A percentile compares a stretch with the other conserved stretches of the same genome.
Conservation (phyloP, 306 rosid genomes). For the Rubus parviflorus region DNA sequence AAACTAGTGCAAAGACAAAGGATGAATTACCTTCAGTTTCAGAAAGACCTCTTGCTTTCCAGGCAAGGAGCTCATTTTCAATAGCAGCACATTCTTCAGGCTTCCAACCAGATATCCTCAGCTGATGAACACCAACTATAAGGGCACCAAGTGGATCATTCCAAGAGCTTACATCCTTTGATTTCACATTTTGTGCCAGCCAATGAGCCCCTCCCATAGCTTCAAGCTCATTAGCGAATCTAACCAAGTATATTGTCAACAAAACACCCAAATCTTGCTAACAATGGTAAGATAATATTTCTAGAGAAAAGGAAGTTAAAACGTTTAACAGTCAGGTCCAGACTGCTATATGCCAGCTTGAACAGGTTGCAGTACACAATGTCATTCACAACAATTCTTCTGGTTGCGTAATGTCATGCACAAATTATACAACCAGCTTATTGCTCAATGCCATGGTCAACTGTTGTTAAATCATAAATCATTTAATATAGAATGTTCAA, state of each 20-base stretch:
- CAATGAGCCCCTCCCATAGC: conserved; percentile 69
- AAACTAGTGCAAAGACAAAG: conserved; percentile 14
- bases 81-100: conserved; percentile 87
- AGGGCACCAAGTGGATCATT: conserved; percentile 80
- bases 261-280: conserved; percentile 13
- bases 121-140: conserved; percentile 73
- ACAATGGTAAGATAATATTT: conserved; percentile 9
- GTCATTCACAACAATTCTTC: background rate
- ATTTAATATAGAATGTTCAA: background rate
- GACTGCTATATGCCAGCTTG: background rate
- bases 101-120: conserved; percentile 82
- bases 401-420: background rate
- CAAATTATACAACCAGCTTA: background rate
- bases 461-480: background rate
- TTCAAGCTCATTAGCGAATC: conserved; percentile 81
- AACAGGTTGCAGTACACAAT: background rate
- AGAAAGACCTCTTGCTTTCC: conserved; percentile 80
- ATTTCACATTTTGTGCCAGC: conserved; percentile 69
- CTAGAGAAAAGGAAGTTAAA: background rate
- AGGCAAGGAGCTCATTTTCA: conserved; percentile 81
- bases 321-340: background rate
- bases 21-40: conserved; percentile 70
- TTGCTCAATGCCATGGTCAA: background rate
- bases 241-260: conserved; percentile 36
- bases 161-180: conserved; percentile 69